Evolutionary conservation across 768 basidiomycete genomes (phyloP).

Genomic region (Mycena floridula): DNA sequence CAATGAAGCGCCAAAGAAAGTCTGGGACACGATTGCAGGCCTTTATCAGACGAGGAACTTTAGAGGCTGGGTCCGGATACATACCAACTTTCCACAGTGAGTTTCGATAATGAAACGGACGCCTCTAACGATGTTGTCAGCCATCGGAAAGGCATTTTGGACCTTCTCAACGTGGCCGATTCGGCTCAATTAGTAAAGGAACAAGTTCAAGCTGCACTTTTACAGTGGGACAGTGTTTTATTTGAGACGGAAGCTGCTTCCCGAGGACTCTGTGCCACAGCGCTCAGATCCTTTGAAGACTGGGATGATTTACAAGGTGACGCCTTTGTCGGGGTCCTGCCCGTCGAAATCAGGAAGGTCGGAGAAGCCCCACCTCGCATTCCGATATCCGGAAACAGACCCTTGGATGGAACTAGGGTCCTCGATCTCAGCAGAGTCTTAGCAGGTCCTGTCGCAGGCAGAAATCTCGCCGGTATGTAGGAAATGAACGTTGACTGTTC

Average conservation of each 20-base stretch:
- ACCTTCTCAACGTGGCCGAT: slow-evolving; percentile 34
- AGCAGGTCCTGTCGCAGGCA: slow-evolving; percentile 51
- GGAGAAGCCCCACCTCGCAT: slow-evolving; percentile 36
- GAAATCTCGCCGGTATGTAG: slow-evolving; percentile 46
- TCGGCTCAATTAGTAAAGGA: slow-evolving; percentile 17
- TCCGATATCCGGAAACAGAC: slow-evolving; percentile 11
- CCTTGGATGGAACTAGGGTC: slow-evolving; percentile 45
- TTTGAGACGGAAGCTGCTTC: slow-evolving; percentile 43
- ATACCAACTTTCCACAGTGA: slow-evolving; percentile 65
- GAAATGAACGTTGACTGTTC: background rate
- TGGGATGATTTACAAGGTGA: slow-evolving; percentile 51
- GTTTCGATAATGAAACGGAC: background rate
- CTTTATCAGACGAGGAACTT: slow-evolving; percentile 49
- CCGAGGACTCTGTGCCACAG: slow-evolving; percentile 42
- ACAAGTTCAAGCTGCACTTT: slow-evolving; percentile 31
- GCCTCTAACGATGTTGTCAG: slow-evolving; percentile 19
- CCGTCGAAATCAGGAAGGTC: slow-evolving; percentile 39
- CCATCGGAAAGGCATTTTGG: slow-evolving; percentile 44
- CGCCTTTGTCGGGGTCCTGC: slow-evolving; percentile 31
- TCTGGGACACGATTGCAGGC: slow-evolving; percentile 48
- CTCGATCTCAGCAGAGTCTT: slow-evolving; percentile 57
- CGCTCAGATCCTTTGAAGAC: slow-evolving; percentile 38
- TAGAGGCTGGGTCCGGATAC: slow-evolving; percentile 41
- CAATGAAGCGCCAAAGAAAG: slow-evolving; percentile 22
- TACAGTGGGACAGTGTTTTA: slow-evolving; percentile 34